Percentiles rank a stretch among this genome's conserved stretches.
Evolutionary conservation across 257 asterid genomes (phyloP).

Genomic region (Solanum verrucosum): DNA sequence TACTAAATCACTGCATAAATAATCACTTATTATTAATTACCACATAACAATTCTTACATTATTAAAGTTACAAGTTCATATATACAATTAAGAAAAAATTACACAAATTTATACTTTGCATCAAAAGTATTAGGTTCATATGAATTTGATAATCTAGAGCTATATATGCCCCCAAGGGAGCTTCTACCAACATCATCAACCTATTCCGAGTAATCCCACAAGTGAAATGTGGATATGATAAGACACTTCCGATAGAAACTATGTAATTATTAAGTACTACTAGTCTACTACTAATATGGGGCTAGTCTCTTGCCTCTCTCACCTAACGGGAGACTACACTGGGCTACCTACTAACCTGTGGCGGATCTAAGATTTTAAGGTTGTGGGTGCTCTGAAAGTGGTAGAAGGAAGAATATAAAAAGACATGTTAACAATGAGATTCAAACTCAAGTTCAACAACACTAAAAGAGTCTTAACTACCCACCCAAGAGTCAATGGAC

Average conservation of each 20-base stretch:
- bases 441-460: too few species aligned
- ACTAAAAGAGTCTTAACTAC: too few species aligned
- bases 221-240: neutral
- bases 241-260: neutral
- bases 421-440: too few species aligned
- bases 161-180: neutral
- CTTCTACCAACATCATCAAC: neutral
- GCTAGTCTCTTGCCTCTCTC: neutral
- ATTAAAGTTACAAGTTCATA: neutral
- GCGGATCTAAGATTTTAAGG: too few species aligned
- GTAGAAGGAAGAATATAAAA: too few species aligned
- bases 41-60: neutral
- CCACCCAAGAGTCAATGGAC: too few species aligned
- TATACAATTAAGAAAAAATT: neutral
- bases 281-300: neutral
- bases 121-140: neutral
- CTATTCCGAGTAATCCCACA: neutral
- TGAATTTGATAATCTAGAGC: neutral
- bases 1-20: too few species aligned
- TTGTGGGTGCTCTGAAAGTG: too few species aligned
- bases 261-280: neutral
- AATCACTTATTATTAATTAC: too few species aligned
- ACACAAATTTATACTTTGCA: neutral
- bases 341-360: neutral
- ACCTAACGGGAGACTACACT: neutral